A percentile compares a stretch with the other conserved stretches of the same genome.
Evolutionary conservation across 768 basidiomycete species (phyloP).

Genomic region (Mycena epipterygia): DNA sequence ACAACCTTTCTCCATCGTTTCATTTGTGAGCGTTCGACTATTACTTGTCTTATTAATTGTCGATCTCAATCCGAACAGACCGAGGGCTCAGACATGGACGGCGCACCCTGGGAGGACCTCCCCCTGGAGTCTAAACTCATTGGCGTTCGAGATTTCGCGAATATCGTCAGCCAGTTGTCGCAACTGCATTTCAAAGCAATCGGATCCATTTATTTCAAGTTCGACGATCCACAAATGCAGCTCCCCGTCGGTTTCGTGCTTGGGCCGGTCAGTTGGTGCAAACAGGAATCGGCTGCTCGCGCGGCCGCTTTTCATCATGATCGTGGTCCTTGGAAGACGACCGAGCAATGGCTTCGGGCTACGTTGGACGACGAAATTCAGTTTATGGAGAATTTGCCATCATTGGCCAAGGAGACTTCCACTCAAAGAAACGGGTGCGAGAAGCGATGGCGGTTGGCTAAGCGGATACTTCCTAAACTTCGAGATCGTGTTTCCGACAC

Average conservation of each 20-base stretch:
- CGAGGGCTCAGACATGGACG: constrained; percentile 37
- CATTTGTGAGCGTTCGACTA: constrained; percentile 30
- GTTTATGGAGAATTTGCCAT: constrained; percentile 36
- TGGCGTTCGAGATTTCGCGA: constrained; percentile 39
- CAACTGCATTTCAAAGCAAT: constrained; percentile 39
- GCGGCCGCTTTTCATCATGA: constrained; percentile 28
- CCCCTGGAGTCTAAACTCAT: constrained; percentile 36
- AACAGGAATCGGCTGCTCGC: constrained; percentile 36
- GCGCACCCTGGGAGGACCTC: constrained; percentile 39
- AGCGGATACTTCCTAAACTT: constrained; percentile 32
- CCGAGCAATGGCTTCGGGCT: constrained; percentile 37
- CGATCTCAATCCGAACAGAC: constrained; percentile 20
- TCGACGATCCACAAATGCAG: constrained; percentile 5
- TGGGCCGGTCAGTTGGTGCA: constrained; percentile 39
- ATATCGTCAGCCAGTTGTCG: constrained; percentile 37
- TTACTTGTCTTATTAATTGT: neutral
- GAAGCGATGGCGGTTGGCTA: constrained; percentile 26
- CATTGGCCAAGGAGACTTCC: constrained; percentile 34
- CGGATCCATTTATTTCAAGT: constrained; percentile 43
- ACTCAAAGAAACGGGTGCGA: constrained; percentile 10
- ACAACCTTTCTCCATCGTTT: constrained; percentile 39
- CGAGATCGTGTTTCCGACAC: constrained; percentile 33
- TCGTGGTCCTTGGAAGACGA: constrained; percentile 40
- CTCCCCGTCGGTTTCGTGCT: constrained; percentile 34
- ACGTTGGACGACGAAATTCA: constrained; percentile 37